Base-by-base conservation (phyloP, 1,139 yeast genomes). In the Ogataea hybrid region DNA sequence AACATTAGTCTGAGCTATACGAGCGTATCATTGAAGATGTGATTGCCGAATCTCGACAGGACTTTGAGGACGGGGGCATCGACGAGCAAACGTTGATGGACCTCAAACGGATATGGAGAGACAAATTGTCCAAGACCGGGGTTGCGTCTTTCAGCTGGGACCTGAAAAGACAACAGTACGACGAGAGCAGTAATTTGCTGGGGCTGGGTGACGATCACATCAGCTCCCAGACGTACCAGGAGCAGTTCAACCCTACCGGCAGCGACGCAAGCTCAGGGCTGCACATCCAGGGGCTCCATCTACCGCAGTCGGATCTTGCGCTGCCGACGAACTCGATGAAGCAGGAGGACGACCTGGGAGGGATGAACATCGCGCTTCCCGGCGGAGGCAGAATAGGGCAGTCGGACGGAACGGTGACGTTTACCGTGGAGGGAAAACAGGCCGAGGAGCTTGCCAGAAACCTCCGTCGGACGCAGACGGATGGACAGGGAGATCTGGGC, bases 41-140 rank as follows among this genome's bases (percentile, higher is more conserved):
- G 27, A 83, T 92, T 52, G 76, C 79, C 46, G 97, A 89, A 55
- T 89, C 96, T 8, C 78, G 96, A 60, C 89, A 85, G 56, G 98
- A 92, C 63, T 92, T 92, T 59, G 97, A 92, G 62, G 94, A 92
- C 57, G 84, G 87, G 48, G 98, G 97, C 18, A 87, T 92, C 43
- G 97, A 92, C 61, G 97, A 89, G 58, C 79, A 84, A 31, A 89
- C 97, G 2, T 68, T 94, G 48, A 92, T 86, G 57, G 97, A 89
- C 57, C 73, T 92, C 57, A 81, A 84, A 58, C 70, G 73, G 25
- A 44, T 58, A 28, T 92, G 98, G 98, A 86, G 88, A 61, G 81
- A 81, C 41, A 84, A 84, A 57, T 71, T 92, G 41, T 73, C 83
- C 2, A 81, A 78, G 43, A 69, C 92, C 5, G 77, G 73, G 31